A percentile compares a stretch with the other conserved stretches of the same genome.
Evolutionary conservation across 331 rosid genomes (phyloP).

Genomic region (Phaseolus coccineus): DNA sequence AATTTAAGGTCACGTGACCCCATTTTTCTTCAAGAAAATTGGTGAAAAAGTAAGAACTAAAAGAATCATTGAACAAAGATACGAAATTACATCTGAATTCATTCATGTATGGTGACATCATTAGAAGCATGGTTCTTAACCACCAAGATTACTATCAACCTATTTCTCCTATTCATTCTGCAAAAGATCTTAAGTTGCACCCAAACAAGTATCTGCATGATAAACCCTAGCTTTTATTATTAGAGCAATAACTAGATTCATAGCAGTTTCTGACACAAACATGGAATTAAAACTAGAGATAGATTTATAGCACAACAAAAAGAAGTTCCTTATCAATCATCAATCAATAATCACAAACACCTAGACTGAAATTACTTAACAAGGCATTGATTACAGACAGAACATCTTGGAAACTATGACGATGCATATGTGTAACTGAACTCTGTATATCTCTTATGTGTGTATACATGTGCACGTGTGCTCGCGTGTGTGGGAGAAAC

Average conservation of each 20-base stretch:
- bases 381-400: not conserved
- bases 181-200: slow-evolving; percentile 24
- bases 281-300: not conserved
- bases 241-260: slow-evolving; percentile 30
- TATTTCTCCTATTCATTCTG: not conserved
- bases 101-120: not conserved
- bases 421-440: slow-evolving; percentile 16
- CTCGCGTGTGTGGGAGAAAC: not conserved
- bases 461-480: not conserved
- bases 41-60: too few relatives aligned
- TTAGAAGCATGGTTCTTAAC: not conserved
- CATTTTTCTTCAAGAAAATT: too few relatives aligned
- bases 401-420: slow-evolving; percentile 27
- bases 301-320: not conserved
- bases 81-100: too few relatives aligned
- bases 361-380: slow-evolving; percentile 8
- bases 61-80: too few relatives aligned
- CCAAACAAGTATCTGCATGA: slow-evolving; percentile 17
- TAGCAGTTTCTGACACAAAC: not conserved
- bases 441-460: not conserved
- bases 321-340: not conserved
- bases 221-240: not conserved
- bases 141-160: slow-evolving; percentile 4
- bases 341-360: not conserved
- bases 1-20: too few relatives aligned